These are phyloP conservation scores for Spizellomyces sp. DNA, from an alignment of 192 early-diverging fungal species.

Conservation along the genomic window DNA sequence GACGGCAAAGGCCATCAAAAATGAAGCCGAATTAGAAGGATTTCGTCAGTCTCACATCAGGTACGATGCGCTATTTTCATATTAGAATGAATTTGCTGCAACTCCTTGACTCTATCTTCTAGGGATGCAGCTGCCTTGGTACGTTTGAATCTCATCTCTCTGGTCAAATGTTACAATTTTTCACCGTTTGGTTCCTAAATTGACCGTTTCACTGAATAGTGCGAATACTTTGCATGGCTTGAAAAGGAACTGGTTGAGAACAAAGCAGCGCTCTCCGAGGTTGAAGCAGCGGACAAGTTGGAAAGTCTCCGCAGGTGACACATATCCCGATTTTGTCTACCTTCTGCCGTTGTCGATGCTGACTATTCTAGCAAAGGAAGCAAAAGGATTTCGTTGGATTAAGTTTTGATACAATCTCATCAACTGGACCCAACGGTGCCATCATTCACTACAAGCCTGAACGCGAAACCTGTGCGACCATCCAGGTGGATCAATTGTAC, in stretches of 20 bases:
- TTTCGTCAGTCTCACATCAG: constrained; percentile 85
- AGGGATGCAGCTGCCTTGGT: constrained; percentile 84
- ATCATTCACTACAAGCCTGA: constrained; percentile 98
- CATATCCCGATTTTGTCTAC: neutral
- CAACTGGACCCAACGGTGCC: constrained; percentile 93
- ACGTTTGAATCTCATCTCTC: constrained; percentile 6
- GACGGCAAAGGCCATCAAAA: constrained; percentile 92
- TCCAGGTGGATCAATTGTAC: constrained; percentile 79
- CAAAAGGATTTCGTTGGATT: constrained; percentile 87
- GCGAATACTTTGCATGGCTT: constrained; percentile 88
- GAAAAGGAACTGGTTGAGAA: constrained; percentile 82
- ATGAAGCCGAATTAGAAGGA: constrained; percentile 83
- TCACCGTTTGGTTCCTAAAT: no score
- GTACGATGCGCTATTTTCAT: no score
- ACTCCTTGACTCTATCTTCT: no score
- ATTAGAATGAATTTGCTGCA: no score
- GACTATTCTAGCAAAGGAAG: constrained; percentile 37
- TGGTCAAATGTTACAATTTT: neutral
- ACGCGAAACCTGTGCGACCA: constrained; percentile 72
- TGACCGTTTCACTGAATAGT: neutral
- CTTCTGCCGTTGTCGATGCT: neutral
- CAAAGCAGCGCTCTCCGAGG: constrained; percentile 74
- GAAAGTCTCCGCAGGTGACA: constrained; percentile 64
- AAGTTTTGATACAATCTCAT: constrained; percentile 95
- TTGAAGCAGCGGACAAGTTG: constrained; percentile 82